phyloP scores from a whole-genome alignment of 257 asterid genomes.

The Petunia secreta region DNA sequence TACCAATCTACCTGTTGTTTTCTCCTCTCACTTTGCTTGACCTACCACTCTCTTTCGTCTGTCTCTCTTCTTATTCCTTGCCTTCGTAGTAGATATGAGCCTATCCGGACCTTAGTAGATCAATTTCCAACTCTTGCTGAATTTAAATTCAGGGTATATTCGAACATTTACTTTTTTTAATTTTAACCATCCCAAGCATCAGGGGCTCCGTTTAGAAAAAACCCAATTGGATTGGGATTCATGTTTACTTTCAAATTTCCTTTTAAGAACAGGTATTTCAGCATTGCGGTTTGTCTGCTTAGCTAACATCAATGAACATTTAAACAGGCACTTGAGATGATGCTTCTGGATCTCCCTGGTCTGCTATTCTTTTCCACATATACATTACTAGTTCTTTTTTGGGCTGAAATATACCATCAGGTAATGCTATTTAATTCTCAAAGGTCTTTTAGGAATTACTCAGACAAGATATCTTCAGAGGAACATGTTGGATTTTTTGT shows the following conservation, averaged over 20 bases:
- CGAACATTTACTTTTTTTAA: too few relatives aligned
- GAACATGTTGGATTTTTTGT: background rate
- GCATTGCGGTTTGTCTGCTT: background rate
- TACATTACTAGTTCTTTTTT: constrained; percentile 46
- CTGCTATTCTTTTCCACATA: constrained; percentile 49
- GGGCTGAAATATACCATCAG: constrained; percentile 53
- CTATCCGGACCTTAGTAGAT: background rate
- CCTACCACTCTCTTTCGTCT: background rate
- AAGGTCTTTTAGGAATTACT: background rate
- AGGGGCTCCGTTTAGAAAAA: too few relatives aligned
- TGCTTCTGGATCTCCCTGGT: constrained; percentile 48
- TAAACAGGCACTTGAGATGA: constrained; percentile 41
- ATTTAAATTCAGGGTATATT: constrained; percentile 7
- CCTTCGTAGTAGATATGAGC: background rate
- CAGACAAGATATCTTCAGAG: background rate
- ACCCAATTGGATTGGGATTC: too few relatives aligned
- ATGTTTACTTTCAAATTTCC: background rate
- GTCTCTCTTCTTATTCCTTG: background rate
- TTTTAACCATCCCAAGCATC: too few relatives aligned
- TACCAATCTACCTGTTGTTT: too few relatives aligned
- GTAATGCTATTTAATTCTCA: constrained; percentile 20
- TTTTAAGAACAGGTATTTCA: background rate
- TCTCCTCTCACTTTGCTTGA: too few relatives aligned
- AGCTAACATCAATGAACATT: constrained; percentile 11
- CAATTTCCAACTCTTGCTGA: constrained; percentile 2